Evolutionary conservation across 805 yeast species (phyloP).

Genomic region (Kazachstania viticola): DNA sequence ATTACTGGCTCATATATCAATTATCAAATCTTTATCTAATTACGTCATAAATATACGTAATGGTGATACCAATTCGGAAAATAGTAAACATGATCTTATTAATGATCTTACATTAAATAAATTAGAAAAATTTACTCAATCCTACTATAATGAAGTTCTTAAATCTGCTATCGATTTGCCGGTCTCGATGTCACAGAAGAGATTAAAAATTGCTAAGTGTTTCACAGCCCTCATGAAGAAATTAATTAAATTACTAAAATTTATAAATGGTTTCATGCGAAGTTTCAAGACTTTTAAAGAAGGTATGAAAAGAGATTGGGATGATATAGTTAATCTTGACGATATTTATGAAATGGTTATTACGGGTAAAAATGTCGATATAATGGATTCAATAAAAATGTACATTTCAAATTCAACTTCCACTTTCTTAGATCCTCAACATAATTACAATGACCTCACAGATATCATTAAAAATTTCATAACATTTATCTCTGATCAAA

Average conservation of each 20-base stretch:
- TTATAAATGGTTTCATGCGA: slow-evolving; percentile 36
- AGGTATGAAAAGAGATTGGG: slow-evolving; percentile 51
- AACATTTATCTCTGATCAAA: slow-evolving; percentile 8
- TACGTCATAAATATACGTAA: slow-evolving; percentile 42
- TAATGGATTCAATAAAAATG: slow-evolving; percentile 8
- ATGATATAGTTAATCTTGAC: slow-evolving; percentile 31
- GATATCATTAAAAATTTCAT: slow-evolving; percentile 4
- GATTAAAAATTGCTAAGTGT: slow-evolving; percentile 40
- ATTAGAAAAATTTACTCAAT: slow-evolving; percentile 40
- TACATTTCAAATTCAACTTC: slow-evolving; percentile 5
- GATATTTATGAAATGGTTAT: slow-evolving; percentile 15
- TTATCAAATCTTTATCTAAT: slow-evolving; percentile 50
- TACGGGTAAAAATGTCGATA: slow-evolving; percentile 8
- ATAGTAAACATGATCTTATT: slow-evolving; percentile 22
- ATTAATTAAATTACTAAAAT: slow-evolving; percentile 42
- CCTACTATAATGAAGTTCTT: slow-evolving; percentile 36
- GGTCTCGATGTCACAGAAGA: slow-evolving; percentile 33
- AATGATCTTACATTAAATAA: slow-evolving; percentile 36
- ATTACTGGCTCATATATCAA: slow-evolving; percentile 41
- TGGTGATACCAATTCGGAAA: too few relatives aligned
- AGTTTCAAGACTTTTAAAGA: slow-evolving; percentile 35
- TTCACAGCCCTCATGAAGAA: slow-evolving; percentile 44
- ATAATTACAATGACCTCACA: slow-evolving; percentile 2
- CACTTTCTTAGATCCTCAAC: slow-evolving; percentile 2
- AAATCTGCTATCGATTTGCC: slow-evolving; percentile 38